A percentile compares a stretch with the other conserved stretches of the same genome.
These are phyloP conservation scores for Colletotrichum sojae DNA, from an alignment of 2,329 filamentous ascomycete genomes.

Conservation along the genomic window DNA sequence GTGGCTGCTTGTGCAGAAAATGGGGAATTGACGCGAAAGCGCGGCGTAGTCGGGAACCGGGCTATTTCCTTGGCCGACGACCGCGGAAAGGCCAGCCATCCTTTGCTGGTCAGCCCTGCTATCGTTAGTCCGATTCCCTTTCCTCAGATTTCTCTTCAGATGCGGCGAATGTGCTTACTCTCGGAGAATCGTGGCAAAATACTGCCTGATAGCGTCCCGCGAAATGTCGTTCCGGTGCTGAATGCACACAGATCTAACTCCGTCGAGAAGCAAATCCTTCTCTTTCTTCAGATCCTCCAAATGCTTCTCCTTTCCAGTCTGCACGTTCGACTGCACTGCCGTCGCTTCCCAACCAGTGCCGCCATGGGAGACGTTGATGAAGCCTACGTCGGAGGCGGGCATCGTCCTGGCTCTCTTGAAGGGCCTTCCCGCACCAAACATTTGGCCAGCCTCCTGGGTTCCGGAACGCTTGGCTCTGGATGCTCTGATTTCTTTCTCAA, in stretches of 20 bases:
- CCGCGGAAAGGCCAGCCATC: too few species aligned
- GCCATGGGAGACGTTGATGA: too few species aligned
- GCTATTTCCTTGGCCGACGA: background rate
- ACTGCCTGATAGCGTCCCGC: conserved; percentile 40
- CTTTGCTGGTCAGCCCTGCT: too few species aligned
- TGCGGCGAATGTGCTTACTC: conserved; percentile 54
- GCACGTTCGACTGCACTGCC: too few species aligned
- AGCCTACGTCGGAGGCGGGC: too few species aligned
- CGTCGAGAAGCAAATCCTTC: background rate
- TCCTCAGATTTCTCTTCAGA: too few species aligned
- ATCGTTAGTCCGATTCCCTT: too few species aligned
- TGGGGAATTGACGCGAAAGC: conserved; percentile 68
- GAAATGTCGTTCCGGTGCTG: conserved; percentile 69
- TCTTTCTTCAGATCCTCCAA: too few species aligned
- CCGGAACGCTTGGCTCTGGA: background rate
- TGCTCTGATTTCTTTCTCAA: background rate
- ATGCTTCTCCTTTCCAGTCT: too few species aligned
- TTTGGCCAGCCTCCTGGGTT: background rate
- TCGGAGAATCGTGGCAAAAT: conserved; percentile 52
- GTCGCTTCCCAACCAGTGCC: too few species aligned
- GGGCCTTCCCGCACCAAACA: too few species aligned
- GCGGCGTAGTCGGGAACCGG: conserved; percentile 67
- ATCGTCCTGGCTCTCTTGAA: too few species aligned
- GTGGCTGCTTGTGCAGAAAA: conserved; percentile 76
- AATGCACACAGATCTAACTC: conserved; percentile 57